phyloP scores from a whole-genome alignment of 2,329 filamentous ascomycete genomes.

The Pestalotiopsis sp. region DNA sequence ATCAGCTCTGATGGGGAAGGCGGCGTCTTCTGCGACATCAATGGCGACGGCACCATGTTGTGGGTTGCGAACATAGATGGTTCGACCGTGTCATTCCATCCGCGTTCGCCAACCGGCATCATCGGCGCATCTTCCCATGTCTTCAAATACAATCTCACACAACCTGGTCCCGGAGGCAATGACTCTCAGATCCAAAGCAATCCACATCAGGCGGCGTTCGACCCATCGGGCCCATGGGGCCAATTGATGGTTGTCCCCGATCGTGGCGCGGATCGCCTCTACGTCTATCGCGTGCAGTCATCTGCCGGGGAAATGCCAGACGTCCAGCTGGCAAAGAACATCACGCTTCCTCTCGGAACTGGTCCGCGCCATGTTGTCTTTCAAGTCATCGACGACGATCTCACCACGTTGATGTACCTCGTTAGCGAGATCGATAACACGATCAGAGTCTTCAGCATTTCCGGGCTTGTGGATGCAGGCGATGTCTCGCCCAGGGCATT shows the following conservation, averaged over 20 bases:
- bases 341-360: not conserved
- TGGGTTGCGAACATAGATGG: not conserved
- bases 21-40: not conserved
- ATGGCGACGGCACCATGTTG: not conserved
- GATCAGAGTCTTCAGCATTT: not conserved
- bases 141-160: not conserved
- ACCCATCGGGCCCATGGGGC: not conserved
- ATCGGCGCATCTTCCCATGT: not conserved
- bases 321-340: not conserved
- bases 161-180: not conserved
- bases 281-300: not conserved
- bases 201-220: not conserved
- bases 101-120: not conserved
- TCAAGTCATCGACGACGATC: not conserved
- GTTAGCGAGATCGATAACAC: not conserved
- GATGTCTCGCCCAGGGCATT: not conserved
- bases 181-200: conserved; percentile 1
- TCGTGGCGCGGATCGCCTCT: not conserved
- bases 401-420: not conserved
- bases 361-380: not conserved
- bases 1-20: not conserved
- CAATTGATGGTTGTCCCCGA: not conserved
- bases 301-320: not conserved
- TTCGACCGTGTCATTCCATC: not conserved
- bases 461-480: not conserved